Evolutionary conservation across 2,329 filamentous ascomycete genomes (phyloP).

Genomic region (Epichloe scottii): DNA sequence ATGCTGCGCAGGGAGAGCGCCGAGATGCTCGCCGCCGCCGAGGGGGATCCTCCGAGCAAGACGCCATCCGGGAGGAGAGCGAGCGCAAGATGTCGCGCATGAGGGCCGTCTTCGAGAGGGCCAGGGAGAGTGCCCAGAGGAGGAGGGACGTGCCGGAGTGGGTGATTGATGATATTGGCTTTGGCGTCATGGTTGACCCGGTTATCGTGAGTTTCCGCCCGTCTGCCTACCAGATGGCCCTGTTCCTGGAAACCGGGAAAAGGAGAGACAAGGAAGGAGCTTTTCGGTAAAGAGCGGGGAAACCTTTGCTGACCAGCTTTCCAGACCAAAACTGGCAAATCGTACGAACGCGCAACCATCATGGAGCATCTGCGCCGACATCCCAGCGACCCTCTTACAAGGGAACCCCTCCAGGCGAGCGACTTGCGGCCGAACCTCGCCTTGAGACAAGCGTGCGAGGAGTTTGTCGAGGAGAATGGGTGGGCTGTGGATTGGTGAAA

Average conservation of each 20-base stretch:
- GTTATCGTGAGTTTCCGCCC: slow-evolving; percentile 33
- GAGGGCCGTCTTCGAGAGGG: slow-evolving; percentile 37
- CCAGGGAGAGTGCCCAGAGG: slow-evolving; percentile 31
- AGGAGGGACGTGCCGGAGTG: slow-evolving; percentile 59
- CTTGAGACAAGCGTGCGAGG: slow-evolving; percentile 69
- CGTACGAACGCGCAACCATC: slow-evolving; percentile 78
- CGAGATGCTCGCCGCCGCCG: slow-evolving; percentile 22
- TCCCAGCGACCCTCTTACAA: slow-evolving; percentile 69
- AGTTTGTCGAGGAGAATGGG: slow-evolving; percentile 75
- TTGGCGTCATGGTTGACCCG: slow-evolving; percentile 62
- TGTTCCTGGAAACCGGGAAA: too few species aligned
- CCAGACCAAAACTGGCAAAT: slow-evolving; percentile 72
- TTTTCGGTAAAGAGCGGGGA: neutral
- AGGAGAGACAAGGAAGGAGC: too few species aligned
- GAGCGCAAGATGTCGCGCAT: slow-evolving; percentile 32
- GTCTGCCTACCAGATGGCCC: too few species aligned
- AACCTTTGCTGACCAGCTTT: neutral
- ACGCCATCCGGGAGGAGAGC: slow-evolving; percentile 35
- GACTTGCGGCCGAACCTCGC: slow-evolving; percentile 75
- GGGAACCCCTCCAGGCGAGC: slow-evolving; percentile 53
- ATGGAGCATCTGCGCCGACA: slow-evolving; percentile 71
- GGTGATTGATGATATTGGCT: slow-evolving; percentile 64
- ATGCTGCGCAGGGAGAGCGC: slow-evolving; percentile 36
- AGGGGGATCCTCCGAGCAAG: slow-evolving; percentile 33
- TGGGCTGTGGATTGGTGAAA: slow-evolving; percentile 82